A percentile compares a stretch with the other conserved stretches of the same genome.
Evolutionary conservation across 805 yeast genomes (phyloP).

Genomic region (Metschnikowia lachancei): DNA sequence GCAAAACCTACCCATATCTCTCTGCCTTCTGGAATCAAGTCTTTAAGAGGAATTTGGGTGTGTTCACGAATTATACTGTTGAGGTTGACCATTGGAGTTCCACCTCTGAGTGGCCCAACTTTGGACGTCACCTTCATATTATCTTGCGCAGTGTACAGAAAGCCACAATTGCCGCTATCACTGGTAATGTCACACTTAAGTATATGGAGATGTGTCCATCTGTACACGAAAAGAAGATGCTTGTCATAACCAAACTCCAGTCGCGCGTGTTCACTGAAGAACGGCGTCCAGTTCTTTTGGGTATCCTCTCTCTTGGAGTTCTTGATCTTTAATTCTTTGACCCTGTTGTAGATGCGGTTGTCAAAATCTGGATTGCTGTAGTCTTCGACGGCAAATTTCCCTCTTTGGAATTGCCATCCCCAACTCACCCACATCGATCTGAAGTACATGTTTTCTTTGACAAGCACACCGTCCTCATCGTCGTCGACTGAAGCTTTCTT

Average conservation of each 20-base stretch:
- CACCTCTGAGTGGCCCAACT: conserved; percentile 28
- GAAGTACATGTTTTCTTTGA: conserved; percentile 2
- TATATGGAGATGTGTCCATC: conserved; percentile 35
- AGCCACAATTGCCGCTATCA: conserved; percentile 27
- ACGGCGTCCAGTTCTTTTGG: conserved; percentile 42
- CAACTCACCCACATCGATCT: conserved; percentile 16
- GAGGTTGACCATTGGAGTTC: conserved; percentile 21
- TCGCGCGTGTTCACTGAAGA: conserved; percentile 28
- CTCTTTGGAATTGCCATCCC: conserved; percentile 19
- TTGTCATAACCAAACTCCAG: conserved; percentile 25
- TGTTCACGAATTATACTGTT: conserved; percentile 3
- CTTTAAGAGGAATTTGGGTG: not conserved
- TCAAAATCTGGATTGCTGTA: conserved; percentile 1
- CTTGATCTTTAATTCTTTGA: conserved; percentile 14
- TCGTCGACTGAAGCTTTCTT: conserved; percentile 10
- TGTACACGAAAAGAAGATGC: conserved; percentile 30
- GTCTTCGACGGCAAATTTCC: conserved; percentile 8
- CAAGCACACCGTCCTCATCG: conserved; percentile 11
- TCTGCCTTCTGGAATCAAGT: conserved; percentile 24
- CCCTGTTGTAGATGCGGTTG: conserved; percentile 6
- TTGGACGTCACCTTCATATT: conserved; percentile 7
- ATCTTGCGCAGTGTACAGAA: conserved; percentile 6
- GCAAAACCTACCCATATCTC: conserved; percentile 50
- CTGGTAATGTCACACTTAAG: conserved; percentile 26
- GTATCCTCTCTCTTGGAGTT: conserved; percentile 14